phyloP scores from a whole-genome alignment of 2,329 filamentous ascomycete genomes.

The Penicillium sp. region DNA sequence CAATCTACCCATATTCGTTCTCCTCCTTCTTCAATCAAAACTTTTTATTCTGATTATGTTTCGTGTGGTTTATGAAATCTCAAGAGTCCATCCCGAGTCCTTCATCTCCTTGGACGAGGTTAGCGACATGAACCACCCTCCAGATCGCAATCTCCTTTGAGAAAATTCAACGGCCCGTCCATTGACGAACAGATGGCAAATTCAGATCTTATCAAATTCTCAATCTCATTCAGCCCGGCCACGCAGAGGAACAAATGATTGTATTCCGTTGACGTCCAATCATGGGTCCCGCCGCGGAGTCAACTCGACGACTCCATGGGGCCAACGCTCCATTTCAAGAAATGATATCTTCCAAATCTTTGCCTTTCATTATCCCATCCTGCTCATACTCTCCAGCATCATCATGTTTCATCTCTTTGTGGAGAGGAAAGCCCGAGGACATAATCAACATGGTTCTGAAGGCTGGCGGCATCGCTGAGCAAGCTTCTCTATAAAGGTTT shows the following conservation, averaged over 20 bases:
- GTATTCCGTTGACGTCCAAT: background rate
- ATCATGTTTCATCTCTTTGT: background rate
- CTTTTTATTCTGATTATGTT: background rate
- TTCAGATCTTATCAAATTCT: background rate
- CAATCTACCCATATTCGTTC: background rate
- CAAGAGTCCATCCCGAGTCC: background rate
- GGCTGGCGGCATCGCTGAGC: conserved; percentile 21
- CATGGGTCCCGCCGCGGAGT: background rate
- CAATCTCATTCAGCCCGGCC: background rate
- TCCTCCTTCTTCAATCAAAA: background rate
- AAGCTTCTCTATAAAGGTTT: conserved; percentile 34
- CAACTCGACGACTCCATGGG: background rate
- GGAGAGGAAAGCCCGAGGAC: background rate
- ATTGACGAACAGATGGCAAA: background rate
- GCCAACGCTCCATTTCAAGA: background rate
- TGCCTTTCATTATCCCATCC: no score
- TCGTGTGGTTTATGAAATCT: background rate
- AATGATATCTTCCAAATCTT: background rate
- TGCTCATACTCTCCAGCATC: background rate
- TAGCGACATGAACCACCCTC: background rate
- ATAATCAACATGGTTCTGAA: conserved; percentile 23
- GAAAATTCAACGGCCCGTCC: background rate
- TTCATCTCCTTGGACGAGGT: background rate
- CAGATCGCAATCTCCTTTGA: background rate
- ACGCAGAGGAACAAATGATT: background rate